Evolutionary conservation across 1,284 basidiomycete genomes (phyloP).

Genomic region (Ganoderma resinaceum): DNA sequence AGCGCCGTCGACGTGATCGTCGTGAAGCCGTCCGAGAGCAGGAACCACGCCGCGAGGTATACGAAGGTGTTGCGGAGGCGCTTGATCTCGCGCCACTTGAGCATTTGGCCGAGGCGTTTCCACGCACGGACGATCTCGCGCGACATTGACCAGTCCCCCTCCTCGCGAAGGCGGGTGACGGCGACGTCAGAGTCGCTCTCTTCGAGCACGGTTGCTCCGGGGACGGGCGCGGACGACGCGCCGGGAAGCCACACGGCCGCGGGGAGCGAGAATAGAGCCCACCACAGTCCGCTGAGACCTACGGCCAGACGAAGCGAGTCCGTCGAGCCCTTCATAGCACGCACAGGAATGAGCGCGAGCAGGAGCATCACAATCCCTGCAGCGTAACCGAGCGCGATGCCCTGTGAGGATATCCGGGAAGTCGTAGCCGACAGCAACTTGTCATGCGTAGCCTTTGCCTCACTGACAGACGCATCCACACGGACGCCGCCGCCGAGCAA

Average conservation of each 20-base stretch:
- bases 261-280: conserved; percentile 82
- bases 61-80: conserved; percentile 84
- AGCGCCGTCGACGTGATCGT: conserved; percentile 86
- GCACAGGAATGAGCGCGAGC: conserved; percentile 78
- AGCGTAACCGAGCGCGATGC: conserved; percentile 85
- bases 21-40: conserved; percentile 88
- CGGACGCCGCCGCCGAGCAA: conserved; percentile 28
- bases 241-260: conserved; percentile 76
- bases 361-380: conserved; percentile 78
- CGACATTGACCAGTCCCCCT: conserved; percentile 51
- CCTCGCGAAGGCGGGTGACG: conserved; percentile 23
- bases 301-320: conserved; percentile 80
- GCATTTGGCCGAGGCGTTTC: conserved; percentile 72
- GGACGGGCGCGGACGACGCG: conserved; percentile 23
- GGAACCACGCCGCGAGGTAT: conserved; percentile 90
- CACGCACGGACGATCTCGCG: conserved; percentile 69
- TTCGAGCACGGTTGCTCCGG: conserved; percentile 24
- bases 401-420: conserved; percentile 81
- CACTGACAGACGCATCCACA: conserved; percentile 28
- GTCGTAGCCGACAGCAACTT: conserved; percentile 71
- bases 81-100: conserved; percentile 72
- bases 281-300: conserved; percentile 84
- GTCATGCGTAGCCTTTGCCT: conserved; percentile 34
- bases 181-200: conserved; percentile 20
- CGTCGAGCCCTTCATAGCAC: conserved; percentile 70